Percentiles rank a stretch among this genome's conserved stretches.
Evolutionary conservation across 352 stramenopile species (phyloP).

Genomic region (Phytophthora tentaculata): DNA sequence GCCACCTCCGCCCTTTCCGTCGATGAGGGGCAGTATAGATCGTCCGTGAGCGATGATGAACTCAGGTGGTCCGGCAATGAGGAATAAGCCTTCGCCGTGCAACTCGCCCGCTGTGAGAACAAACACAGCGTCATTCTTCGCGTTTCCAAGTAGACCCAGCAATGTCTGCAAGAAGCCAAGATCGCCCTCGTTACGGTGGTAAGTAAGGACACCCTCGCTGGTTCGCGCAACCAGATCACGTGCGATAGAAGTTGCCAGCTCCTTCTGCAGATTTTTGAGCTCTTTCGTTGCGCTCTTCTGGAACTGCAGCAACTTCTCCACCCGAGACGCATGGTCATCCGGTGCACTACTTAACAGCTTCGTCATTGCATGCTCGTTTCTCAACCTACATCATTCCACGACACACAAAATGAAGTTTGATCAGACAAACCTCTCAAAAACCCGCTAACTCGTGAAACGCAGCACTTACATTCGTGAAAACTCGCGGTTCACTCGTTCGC

Average conservation of each 20-base stretch:
- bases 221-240: slow-evolving; percentile 45
- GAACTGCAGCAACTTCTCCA: slow-evolving; percentile 69
- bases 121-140: slow-evolving; percentile 44
- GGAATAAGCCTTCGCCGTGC: slow-evolving; percentile 64
- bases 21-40: slow-evolving; percentile 61
- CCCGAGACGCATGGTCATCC: slow-evolving; percentile 66
- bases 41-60: slow-evolving; percentile 66
- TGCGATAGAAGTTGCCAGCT: slow-evolving; percentile 62
- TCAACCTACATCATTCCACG: slow-evolving; percentile 40
- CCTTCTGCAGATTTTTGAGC: slow-evolving; percentile 75
- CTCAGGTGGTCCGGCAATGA: slow-evolving; percentile 64
- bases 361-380: slow-evolving; percentile 70
- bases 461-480: slow-evolving; percentile 73
- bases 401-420: background rate
- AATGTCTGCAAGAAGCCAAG: slow-evolving; percentile 77
- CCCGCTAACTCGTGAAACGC: background rate
- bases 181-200: slow-evolving; percentile 67
- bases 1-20: slow-evolving; percentile 76
- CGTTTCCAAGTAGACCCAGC: slow-evolving; percentile 49
- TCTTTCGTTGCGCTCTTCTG: slow-evolving; percentile 69
- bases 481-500: slow-evolving; percentile 78
- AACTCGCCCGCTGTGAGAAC: slow-evolving; percentile 62
- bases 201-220: slow-evolving; percentile 46
- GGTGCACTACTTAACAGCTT: slow-evolving; percentile 76
- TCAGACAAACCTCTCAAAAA: slow-evolving; percentile 4